These are phyloP conservation scores for Skeletonema grethae DNA, from an alignment of 108 stramenopile species.

Conservation along the genomic window DNA sequence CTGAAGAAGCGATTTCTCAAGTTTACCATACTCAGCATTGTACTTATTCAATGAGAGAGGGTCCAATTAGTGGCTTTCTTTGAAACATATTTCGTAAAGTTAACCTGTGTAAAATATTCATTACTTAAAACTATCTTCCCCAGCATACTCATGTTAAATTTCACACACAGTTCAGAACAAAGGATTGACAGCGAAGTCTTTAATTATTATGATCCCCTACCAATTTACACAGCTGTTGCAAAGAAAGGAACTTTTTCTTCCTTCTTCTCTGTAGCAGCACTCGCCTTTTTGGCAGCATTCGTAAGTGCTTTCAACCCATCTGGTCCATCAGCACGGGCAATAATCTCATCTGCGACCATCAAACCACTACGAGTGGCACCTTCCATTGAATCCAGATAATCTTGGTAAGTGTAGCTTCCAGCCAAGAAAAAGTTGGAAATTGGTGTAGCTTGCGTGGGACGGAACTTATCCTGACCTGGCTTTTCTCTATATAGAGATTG, in stretches of 20 bases:
- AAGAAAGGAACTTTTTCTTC: slow-evolving; percentile 37
- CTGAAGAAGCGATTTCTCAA: neutral
- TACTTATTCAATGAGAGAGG: neutral
- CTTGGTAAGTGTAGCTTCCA: slow-evolving; percentile 96
- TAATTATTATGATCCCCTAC: neutral
- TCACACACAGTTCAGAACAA: too few relatives aligned
- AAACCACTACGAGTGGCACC: slow-evolving; percentile 94
- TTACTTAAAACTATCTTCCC: too few relatives aligned
- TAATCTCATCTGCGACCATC: slow-evolving; percentile 94
- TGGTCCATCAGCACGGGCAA: slow-evolving; percentile 86
- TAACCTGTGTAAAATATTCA: neutral
- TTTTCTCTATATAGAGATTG: slow-evolving; percentile 93
- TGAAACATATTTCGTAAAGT: neutral
- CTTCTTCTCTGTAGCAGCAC: neutral
- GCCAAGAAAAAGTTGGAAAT: slow-evolving; percentile 96
- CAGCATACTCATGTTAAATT: too few relatives aligned
- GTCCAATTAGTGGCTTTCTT: too few relatives aligned
- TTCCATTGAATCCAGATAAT: slow-evolving; percentile 98
- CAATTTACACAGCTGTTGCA: slow-evolving; percentile 16
- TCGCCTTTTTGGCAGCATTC: slow-evolving; percentile 15
- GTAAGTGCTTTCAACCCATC: slow-evolving; percentile 60
- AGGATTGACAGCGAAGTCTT: neutral
- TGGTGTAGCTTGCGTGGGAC: slow-evolving; percentile 94
- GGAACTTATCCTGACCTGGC: slow-evolving; percentile 93
- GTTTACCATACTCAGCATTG: neutral